Base-by-base conservation (phyloP, 495 filamentous ascomycete genomes). In the Talaromyces wortmannii region DNA sequence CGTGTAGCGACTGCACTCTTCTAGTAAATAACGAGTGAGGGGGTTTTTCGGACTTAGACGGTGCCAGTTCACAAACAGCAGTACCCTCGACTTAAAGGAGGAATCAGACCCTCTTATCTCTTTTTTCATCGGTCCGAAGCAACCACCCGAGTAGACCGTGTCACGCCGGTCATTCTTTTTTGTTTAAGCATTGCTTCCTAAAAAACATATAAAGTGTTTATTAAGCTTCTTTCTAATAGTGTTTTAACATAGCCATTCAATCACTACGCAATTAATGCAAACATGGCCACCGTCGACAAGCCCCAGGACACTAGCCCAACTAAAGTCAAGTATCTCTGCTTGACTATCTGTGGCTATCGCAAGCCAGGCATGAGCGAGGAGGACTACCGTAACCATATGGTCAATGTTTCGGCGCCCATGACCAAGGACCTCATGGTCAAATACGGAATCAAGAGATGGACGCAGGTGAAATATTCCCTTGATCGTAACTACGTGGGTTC, bases 341-440 rank as follows among this genome's bases (percentile, higher is more conserved):
- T 74, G 44, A 79, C 77, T 10, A 72, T 81, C 49, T 74, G 68
- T 42, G 77, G 73, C 44, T 79, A 80, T 57, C 68, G 71, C 16
- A 72, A 71, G 59, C 63, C 68, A 7, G 76, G 72, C 13, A 78
- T 79, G 74, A 74, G 66, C 59, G 74, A 78, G 43, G 72, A 76
- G 60, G 74, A 63, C 29, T 79, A 79, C 55, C 63, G 67, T 8
- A 52, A 73, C 29, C 68, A 80, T 61, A 79, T 80, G 76, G 62
- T 54, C 7, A 57, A 77, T n/a, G 57, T 74, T 3, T 70, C 67
- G 0, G 76, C 73, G 0, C 72, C 74, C 0, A 55, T 78, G 61
- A 69, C 67, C 17, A 65, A 69, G 45, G 69, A 63, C 29, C 61
- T 77, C 4, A 73, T 79, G 72, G 71, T 67, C 15, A 72, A 76